These are phyloP conservation scores for Pythium dissotocum DNA, from an alignment of 352 stramenopile genomes.

Conservation along the genomic window DNA sequence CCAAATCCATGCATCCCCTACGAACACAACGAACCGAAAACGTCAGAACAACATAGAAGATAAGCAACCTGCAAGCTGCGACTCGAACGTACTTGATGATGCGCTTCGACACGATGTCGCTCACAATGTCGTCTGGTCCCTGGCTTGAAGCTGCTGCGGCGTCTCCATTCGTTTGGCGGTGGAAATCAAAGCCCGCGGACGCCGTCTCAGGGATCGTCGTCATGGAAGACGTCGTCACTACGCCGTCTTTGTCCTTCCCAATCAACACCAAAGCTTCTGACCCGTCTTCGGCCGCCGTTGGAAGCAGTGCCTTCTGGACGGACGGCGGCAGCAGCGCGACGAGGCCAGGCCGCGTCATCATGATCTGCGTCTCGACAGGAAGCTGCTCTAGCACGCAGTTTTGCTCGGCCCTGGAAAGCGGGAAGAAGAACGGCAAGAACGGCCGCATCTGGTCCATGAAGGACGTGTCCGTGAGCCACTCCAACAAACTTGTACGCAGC, in stretches of 20 bases:
- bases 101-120: slow-evolving; percentile 64
- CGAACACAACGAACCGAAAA: neutral
- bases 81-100: slow-evolving; percentile 43
- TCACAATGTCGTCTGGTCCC: slow-evolving; percentile 44
- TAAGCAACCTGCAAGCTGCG: neutral
- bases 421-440: slow-evolving; percentile 79
- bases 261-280: slow-evolving; percentile 19
- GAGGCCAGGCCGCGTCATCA: slow-evolving; percentile 74
- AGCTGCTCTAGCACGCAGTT: slow-evolving; percentile 69
- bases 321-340: slow-evolving; percentile 57
- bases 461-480: slow-evolving; percentile 81
- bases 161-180: slow-evolving; percentile 24
- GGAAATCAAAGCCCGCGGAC: slow-evolving; percentile 70
- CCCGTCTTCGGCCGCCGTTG: slow-evolving; percentile 8
- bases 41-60: neutral
- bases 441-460: slow-evolving; percentile 70
- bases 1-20: slow-evolving; percentile 57
- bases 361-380: slow-evolving; percentile 60
- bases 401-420: slow-evolving; percentile 66
- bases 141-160: neutral
- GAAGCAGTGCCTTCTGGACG: slow-evolving; percentile 62
- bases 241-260: slow-evolving; percentile 8
- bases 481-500: slow-evolving; percentile 71
- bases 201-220: slow-evolving; percentile 26
- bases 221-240: slow-evolving; percentile 1